phyloP scores from a whole-genome alignment of 257 asterid genomes.

The Prunella vulgaris region DNA sequence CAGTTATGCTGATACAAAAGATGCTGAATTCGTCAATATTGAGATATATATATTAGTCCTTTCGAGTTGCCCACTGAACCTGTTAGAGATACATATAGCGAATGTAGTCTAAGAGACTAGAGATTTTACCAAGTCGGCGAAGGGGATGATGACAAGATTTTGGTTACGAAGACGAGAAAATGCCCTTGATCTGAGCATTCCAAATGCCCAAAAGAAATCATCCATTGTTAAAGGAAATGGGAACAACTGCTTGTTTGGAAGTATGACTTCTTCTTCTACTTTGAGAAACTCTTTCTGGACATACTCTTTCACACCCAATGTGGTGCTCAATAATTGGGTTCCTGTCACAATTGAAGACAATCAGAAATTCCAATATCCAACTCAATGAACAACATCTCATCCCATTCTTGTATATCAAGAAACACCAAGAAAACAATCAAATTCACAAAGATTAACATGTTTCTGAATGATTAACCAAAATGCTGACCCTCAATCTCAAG shows the following conservation, averaged over 20 bases:
- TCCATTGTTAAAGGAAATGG: conserved; percentile 65
- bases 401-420: not conserved
- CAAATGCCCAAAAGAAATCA: conserved; percentile 97
- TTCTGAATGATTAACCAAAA: not conserved
- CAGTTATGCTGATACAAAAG: too few species aligned
- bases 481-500: conserved; percentile 83
- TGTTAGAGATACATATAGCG: not conserved
- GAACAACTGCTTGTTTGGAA: conserved; percentile 75
- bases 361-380: conserved; percentile 1
- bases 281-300: conserved; percentile 65
- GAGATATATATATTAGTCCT: too few species aligned
- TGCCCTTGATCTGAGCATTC: conserved; percentile 90
- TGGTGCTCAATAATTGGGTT: conserved; percentile 82
- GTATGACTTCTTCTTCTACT: conserved; percentile 67
- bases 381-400: not conserved
- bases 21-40: too few species aligned
- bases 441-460: not conserved
- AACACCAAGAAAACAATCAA: not conserved
- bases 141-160: conserved; percentile 80
- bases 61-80: too few species aligned
- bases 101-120: not conserved
- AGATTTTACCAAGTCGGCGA: conserved; percentile 80
- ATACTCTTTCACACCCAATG: conserved; percentile 81
- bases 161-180: conserved; percentile 78
- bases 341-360: conserved; percentile 41